Evolutionary conservation across 2,329 filamentous ascomycete species (phyloP), one percentile per base, ranked within the genome.

Genomic region (Paracamarosporium sp.): DNA sequence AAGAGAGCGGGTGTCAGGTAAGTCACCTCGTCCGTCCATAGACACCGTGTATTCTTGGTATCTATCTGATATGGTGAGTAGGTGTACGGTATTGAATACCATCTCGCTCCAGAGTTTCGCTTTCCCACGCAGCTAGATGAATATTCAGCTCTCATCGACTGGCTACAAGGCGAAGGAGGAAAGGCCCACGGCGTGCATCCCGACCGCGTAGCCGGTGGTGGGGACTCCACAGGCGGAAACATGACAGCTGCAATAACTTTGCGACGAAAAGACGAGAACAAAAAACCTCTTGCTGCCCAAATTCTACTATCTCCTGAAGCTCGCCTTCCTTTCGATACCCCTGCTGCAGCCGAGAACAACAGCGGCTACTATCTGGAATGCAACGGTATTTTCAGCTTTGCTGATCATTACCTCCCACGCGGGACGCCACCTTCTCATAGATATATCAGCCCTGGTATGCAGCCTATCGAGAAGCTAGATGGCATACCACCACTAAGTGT

Each of bases 251-350:
- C 69, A 9, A 31, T 76, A 2, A 57, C 60, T 2, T 57, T 78
- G 22, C 65, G 72, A 3, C 60, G 65, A 4, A 54, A 58, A 20
- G 70, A 76, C 44, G 60, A 73, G 12, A 63, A 61, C 12, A 64
- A 69, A 41, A 62, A 61, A 46, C 55, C 59, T 2, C 41, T 76
- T 41, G 59, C 63, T 9, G 73, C 64, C 1, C 70, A 76, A 57
- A 66, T 78, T 11, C 54, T 76, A 27, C 57, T 77, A 5, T 78
- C 76, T 57, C 76, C 74, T 5, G 73, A 76, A 54, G 68, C 75
- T 1, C 53, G 71, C 3, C 48, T 57, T 15, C 56, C 59, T 1
- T 60, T 64, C 41, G 54, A 64, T n/a, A 45, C 41, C 5, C 5
- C 22, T 12, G 41, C 41, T 15, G 24, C 41, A n/a, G 5, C 24